Percentiles rank a stretch among this genome's conserved stretches.
Evolutionary conservation across 352 stramenopile species (phyloP).

Genomic region (Aphanomyces stellatus): DNA sequence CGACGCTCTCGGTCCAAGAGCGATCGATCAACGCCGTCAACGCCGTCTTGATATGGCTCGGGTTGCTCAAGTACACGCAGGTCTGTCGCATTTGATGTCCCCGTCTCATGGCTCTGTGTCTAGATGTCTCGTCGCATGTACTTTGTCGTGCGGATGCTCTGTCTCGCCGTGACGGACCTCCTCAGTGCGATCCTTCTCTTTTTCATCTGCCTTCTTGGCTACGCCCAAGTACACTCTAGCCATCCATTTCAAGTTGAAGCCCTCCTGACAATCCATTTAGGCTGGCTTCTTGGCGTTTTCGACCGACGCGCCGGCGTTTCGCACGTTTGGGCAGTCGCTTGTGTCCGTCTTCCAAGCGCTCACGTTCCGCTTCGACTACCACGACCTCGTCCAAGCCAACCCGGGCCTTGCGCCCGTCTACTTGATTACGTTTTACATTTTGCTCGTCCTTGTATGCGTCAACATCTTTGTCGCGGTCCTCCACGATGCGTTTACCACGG

Average conservation of each 20-base stretch:
- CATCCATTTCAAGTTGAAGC: not conserved
- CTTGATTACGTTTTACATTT: conserved; percentile 61
- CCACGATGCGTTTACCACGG: conserved; percentile 46
- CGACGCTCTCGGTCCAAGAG: conserved; percentile 32
- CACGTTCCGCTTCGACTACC: conserved; percentile 47
- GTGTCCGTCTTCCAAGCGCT: conserved; percentile 54
- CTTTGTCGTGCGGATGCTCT: conserved; percentile 42
- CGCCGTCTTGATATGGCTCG: conserved; percentile 47
- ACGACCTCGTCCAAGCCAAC: conserved; percentile 33
- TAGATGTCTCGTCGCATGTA: conserved; percentile 50
- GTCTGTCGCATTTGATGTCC: not conserved
- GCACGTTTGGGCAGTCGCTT: conserved; percentile 38
- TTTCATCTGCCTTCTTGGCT: conserved; percentile 45
- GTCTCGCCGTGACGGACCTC: conserved; percentile 41
- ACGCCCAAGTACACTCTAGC: conserved; percentile 38
- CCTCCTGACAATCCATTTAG: not conserved
- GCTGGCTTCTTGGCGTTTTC: conserved; percentile 50
- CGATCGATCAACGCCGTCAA: conserved; percentile 37
- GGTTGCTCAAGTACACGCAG: conserved; percentile 60
- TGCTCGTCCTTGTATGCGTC: conserved; percentile 55
- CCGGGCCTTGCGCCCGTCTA: conserved; percentile 47
- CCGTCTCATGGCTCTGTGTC: not conserved
- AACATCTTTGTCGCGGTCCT: conserved; percentile 72
- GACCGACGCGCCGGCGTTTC: conserved; percentile 40
- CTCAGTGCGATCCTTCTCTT: conserved; percentile 54